Evolutionary conservation across 371 early-diverging fungal species (phyloP).

Genomic region (Conidiobolus incongruus): DNA sequence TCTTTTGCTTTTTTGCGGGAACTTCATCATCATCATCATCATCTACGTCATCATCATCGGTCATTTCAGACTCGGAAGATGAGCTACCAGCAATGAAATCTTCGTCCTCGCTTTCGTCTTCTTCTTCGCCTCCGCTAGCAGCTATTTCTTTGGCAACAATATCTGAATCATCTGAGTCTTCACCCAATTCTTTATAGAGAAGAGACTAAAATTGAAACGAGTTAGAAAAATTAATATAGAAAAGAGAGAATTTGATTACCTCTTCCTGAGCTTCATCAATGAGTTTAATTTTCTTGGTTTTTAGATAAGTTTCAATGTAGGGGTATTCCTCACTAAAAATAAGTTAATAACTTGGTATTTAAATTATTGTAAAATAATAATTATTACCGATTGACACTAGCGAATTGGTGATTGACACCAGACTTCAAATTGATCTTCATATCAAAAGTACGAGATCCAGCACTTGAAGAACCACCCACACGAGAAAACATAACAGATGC

Average conservation of each 20-base stretch:
- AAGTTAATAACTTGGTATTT: background rate
- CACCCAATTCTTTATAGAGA: constrained; percentile 5
- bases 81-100: constrained; percentile 9
- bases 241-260: constrained; percentile 38
- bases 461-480: constrained; percentile 36
- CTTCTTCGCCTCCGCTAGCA: constrained; percentile 6
- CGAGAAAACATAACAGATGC: constrained; percentile 81
- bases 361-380: background rate
- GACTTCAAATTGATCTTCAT: constrained; percentile 69
- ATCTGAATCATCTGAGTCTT: constrained; percentile 4
- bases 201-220: constrained; percentile 4
- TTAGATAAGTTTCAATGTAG: constrained; percentile 54
- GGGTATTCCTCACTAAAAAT: constrained; percentile 59
- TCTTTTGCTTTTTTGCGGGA: too few species aligned
- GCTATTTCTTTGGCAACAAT: constrained; percentile 5
- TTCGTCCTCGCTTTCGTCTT: constrained; percentile 15
- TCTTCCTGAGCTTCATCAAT: constrained; percentile 32
- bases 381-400: constrained; percentile 47
- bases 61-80: too few species aligned
- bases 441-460: constrained; percentile 71
- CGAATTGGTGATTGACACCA: constrained; percentile 62
- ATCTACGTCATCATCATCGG: too few species aligned
- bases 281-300: constrained; percentile 61
- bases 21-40: too few species aligned
- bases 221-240: constrained; percentile 10